A percentile compares a stretch with the other conserved stretches of the same genome.
These are phyloP conservation scores for Tilletia walkeri DNA, from an alignment of 1,284 basidiomycete genomes.

Conservation along the genomic window DNA sequence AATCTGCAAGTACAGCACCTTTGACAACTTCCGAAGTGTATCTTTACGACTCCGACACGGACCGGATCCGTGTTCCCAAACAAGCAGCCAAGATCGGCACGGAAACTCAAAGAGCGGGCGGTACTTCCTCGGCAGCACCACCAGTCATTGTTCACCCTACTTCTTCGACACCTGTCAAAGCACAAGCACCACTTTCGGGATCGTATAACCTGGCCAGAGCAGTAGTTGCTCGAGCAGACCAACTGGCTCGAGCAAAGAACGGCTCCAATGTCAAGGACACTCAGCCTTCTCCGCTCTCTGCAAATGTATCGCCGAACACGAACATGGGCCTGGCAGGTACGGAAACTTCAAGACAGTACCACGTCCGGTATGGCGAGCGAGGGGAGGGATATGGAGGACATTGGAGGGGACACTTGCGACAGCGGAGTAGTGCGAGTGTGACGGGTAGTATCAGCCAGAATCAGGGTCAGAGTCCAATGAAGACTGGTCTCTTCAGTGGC, in stretches of 20 bases:
- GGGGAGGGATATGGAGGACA: conserved; percentile 3
- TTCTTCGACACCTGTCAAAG: background rate
- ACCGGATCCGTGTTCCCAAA: background rate
- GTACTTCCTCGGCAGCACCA: background rate
- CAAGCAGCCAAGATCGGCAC: background rate
- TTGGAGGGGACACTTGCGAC: background rate
- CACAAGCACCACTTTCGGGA: background rate
- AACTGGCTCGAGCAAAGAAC: background rate
- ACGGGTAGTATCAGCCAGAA: background rate
- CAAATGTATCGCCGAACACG: no score
- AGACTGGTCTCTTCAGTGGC: no score
- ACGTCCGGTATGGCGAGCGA: conserved; percentile 6
- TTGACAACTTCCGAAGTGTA: background rate
- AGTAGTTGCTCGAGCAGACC: background rate
- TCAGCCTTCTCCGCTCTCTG: no score
- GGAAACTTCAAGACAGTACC: background rate
- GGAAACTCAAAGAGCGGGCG: background rate
- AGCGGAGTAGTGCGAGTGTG: background rate
- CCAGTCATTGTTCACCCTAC: background rate
- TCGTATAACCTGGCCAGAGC: background rate
- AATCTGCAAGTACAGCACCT: background rate
- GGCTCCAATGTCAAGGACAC: background rate
- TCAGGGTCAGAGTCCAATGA: background rate
- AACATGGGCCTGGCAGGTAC: background rate
- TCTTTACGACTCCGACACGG: background rate